phyloP scores from a whole-genome alignment of 169 alveolate genomes.

The Plasmodium knowlesi region DNA sequence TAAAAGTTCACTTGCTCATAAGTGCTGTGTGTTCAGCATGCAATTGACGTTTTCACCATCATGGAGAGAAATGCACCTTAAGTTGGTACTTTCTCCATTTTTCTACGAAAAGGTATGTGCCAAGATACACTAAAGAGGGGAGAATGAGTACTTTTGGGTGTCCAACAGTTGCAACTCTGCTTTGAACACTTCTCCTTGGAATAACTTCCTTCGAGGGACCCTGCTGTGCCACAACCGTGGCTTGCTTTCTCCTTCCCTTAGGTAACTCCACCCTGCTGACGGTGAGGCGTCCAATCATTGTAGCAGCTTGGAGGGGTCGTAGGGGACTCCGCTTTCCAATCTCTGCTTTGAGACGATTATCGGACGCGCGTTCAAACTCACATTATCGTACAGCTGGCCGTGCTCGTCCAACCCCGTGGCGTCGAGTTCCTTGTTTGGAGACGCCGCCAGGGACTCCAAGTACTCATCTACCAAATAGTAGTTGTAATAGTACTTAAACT shows the following conservation, averaged over 20 bases:
- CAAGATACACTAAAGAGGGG: not conserved
- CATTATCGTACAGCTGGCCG: slow-evolving; percentile 69
- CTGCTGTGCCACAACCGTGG: not conserved
- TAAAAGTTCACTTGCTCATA: not conserved
- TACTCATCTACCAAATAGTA: slow-evolving; percentile 74
- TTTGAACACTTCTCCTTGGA: not conserved
- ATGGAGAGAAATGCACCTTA: not conserved
- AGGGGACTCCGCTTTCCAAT: slow-evolving; percentile 68
- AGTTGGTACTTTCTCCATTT: not conserved
- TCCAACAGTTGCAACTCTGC: not conserved
- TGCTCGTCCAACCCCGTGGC: slow-evolving; percentile 72
- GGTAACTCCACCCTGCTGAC: not conserved
- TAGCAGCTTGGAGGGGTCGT: slow-evolving; percentile 42
- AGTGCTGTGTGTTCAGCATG: not conserved
- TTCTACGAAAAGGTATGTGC: not conserved
- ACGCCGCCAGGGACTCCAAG: slow-evolving; percentile 38
- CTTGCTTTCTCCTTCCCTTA: not conserved
- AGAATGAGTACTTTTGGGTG: not conserved
- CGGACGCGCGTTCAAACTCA: slow-evolving; percentile 61
- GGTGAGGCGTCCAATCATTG: slow-evolving; percentile 3
- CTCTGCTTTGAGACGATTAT: slow-evolving; percentile 51
- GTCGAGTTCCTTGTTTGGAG: slow-evolving; percentile 61
- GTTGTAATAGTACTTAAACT: slow-evolving; percentile 63
- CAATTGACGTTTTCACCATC: not conserved
- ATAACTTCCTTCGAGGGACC: not conserved